Conservation (phyloP, 306 rosid species). For the Acacia melanoxylon region DNA sequence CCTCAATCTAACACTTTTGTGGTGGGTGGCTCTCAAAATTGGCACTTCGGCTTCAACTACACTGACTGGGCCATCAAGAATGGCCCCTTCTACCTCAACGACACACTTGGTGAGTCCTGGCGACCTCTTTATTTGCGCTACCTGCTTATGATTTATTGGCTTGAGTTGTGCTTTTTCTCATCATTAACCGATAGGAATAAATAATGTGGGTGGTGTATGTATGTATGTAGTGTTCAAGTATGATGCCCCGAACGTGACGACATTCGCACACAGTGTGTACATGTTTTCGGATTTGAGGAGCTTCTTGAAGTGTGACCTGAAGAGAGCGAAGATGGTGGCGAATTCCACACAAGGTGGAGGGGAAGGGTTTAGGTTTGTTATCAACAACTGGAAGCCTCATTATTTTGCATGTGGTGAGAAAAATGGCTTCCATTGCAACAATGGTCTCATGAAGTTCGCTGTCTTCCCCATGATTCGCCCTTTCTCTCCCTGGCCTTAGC, state of each 20-base stretch:
- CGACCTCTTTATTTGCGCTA: no score
- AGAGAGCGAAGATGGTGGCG: slow-evolving; percentile 41
- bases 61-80: slow-evolving; percentile 52
- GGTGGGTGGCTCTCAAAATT: slow-evolving; percentile 59
- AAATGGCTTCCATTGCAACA: slow-evolving; percentile 59
- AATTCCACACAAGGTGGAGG: slow-evolving; percentile 52
- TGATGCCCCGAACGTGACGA: slow-evolving; percentile 49
- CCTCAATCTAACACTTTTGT: slow-evolving; percentile 33
- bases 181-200: no score
- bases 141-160: no score
- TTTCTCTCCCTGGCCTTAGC: slow-evolving; percentile 37
- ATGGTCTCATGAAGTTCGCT: slow-evolving; percentile 67
- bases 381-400: slow-evolving; percentile 56
- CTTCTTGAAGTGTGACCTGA: slow-evolving; percentile 56
- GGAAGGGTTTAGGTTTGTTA: slow-evolving; percentile 54
- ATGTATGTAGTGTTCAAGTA: slow-evolving; percentile 66
- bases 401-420: slow-evolving; percentile 66
- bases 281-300: slow-evolving; percentile 44
- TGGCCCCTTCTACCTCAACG: slow-evolving; percentile 57
- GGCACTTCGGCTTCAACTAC: slow-evolving; percentile 63
- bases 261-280: slow-evolving; percentile 64
- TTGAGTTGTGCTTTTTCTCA: no score
- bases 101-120: slow-evolving; percentile 50
- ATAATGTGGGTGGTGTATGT: no score
- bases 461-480: slow-evolving; percentile 50